phyloP scores from a whole-genome alignment of 805 yeast genomes.

The Cyberlindnera japonica region DNA sequence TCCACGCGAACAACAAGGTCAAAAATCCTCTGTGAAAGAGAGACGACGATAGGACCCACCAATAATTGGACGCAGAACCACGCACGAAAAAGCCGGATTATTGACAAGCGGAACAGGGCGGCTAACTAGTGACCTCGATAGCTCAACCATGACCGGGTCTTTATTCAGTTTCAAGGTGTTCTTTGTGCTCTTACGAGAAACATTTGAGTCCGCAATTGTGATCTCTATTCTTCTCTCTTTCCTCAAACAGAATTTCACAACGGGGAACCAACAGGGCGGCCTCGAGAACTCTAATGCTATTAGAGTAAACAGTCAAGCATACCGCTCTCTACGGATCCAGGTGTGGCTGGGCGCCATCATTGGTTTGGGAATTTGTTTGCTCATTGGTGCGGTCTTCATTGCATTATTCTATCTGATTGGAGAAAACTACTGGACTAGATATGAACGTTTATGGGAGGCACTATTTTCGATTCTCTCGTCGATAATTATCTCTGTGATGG shows the following conservation, averaged over 20 bases:
- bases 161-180: conserved; percentile 53
- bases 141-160: conserved; percentile 3
- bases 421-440: conserved; percentile 78
- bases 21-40: too few relatives aligned
- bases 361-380: conserved; percentile 66
- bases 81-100: too few relatives aligned
- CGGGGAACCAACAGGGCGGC: conserved; percentile 8
- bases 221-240: conserved; percentile 90
- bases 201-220: conserved; percentile 87
- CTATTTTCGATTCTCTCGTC: conserved; percentile 75
- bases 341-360: conserved; percentile 80
- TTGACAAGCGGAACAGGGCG: too few relatives aligned
- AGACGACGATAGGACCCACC: too few relatives aligned
- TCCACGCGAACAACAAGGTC: too few relatives aligned
- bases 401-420: conserved; percentile 75
- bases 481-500: conserved; percentile 81
- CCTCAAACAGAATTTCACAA: conserved; percentile 78
- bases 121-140: too few relatives aligned
- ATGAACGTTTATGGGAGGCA: conserved; percentile 92
- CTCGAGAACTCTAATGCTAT: conserved; percentile 10
- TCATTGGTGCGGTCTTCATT: conserved; percentile 72
- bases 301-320: conserved; percentile 33
- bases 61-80: not conserved
- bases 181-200: conserved; percentile 88
- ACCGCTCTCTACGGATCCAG: conserved; percentile 53